Percentiles rank a stretch among this genome's conserved stretches.
phyloP scores from a whole-genome alignment of 2,329 filamentous ascomycete species.

The Colletotrichum cuscutae region DNA sequence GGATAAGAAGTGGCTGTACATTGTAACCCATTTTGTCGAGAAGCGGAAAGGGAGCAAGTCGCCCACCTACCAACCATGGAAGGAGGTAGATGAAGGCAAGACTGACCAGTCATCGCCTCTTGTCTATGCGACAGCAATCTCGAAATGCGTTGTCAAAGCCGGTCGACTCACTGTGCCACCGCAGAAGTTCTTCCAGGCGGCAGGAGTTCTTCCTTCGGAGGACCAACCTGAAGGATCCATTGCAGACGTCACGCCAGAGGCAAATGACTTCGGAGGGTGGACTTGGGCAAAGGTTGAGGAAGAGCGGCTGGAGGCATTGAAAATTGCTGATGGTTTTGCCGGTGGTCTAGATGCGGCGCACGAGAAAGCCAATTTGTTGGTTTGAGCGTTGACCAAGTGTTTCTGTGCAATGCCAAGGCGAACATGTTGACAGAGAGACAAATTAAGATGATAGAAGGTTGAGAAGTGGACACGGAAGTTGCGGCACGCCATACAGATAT shows the following conservation, averaged over 20 bases:
- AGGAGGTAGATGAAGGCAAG: slow-evolving; percentile 54
- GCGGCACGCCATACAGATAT: too few species aligned
- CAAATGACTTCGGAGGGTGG: slow-evolving; percentile 1
- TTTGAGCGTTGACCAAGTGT: neutral
- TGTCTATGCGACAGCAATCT: slow-evolving; percentile 73
- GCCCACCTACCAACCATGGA: slow-evolving; percentile 48
- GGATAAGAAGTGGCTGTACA: slow-evolving; percentile 45
- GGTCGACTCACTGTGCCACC: slow-evolving; percentile 87
- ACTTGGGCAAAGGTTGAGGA: slow-evolving; percentile 27
- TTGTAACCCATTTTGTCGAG: slow-evolving; percentile 45
- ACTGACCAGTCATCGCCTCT: slow-evolving; percentile 36
- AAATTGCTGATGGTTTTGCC: slow-evolving; percentile 16
- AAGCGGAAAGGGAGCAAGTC: slow-evolving; percentile 49
- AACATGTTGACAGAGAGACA: too few species aligned
- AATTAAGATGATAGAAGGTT: too few species aligned
- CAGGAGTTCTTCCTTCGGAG: slow-evolving; percentile 8
- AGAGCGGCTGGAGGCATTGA: slow-evolving; percentile 15
- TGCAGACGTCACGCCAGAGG: neutral
- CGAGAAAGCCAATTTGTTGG: slow-evolving; percentile 13
- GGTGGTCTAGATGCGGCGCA: slow-evolving; percentile 22
- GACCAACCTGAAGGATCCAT: neutral
- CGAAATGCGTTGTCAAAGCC: slow-evolving; percentile 86
- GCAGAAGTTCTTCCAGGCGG: slow-evolving; percentile 23
- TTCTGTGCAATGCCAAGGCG: neutral
- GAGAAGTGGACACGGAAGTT: too few species aligned